These are phyloP conservation scores for Alternaria arbusti DNA, from an alignment of 2,329 filamentous ascomycete genomes.

Conservation along the genomic window DNA sequence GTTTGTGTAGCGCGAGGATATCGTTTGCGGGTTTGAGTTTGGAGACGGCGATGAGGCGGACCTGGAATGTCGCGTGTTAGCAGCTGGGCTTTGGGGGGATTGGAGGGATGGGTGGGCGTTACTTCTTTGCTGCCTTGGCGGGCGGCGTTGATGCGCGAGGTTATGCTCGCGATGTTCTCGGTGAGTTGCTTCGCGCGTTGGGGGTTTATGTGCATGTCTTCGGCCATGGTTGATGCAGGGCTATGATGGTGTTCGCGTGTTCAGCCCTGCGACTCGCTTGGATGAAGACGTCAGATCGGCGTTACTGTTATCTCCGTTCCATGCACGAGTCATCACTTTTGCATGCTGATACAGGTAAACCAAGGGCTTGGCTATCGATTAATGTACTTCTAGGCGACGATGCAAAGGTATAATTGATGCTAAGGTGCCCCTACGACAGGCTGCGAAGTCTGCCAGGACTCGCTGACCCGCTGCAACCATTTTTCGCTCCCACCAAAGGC, in stretches of 20 bases:
- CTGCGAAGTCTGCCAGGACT: slow-evolving; percentile 16
- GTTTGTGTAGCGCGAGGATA: slow-evolving; percentile 79
- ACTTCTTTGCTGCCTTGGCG: slow-evolving; percentile 44
- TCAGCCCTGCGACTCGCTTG: background rate
- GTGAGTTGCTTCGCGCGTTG: slow-evolving; percentile 54
- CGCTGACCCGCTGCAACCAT: slow-evolving; percentile 36
- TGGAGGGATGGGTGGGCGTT: background rate
- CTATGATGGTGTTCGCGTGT: slow-evolving; percentile 17
- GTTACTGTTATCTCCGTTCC: slow-evolving; percentile 15
- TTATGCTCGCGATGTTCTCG: slow-evolving; percentile 53
- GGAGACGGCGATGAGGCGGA: slow-evolving; percentile 91
- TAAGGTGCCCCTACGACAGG: background rate
- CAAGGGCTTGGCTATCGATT: background rate
- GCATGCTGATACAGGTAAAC: background rate
- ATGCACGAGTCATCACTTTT: background rate
- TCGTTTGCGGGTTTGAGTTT: slow-evolving; percentile 95
- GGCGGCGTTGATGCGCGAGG: slow-evolving; percentile 50
- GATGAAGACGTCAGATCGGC: slow-evolving; percentile 26
- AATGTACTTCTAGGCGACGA: background rate
- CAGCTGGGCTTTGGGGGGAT: background rate
- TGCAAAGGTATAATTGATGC: background rate
- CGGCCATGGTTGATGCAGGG: slow-evolving; percentile 36
- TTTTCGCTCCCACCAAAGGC: slow-evolving; percentile 28
- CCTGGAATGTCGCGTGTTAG: slow-evolving; percentile 53
- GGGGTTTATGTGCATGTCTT: slow-evolving; percentile 50